Conservation (phyloP, 176 grass and related monocot species). For the Oryza nivara region DNA sequence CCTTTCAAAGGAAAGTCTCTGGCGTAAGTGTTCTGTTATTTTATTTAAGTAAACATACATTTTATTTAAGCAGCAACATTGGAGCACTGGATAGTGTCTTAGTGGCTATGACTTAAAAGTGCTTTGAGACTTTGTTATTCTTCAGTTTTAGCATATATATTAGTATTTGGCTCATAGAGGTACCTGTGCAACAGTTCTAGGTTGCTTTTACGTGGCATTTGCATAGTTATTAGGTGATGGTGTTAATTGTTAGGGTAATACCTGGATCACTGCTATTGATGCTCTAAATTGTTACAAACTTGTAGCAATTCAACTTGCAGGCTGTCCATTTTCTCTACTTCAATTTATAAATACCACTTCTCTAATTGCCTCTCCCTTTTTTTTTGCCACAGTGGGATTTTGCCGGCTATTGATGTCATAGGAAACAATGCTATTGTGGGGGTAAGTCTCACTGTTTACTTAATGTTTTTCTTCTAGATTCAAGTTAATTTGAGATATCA, state of each 20-base stretch:
- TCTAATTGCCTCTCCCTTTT: constrained; percentile 13
- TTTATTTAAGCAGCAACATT: neutral
- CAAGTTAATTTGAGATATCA: neutral
- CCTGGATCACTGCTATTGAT: constrained; percentile 6
- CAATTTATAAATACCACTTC: neutral
- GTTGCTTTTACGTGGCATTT: constrained; percentile 16
- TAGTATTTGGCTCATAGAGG: neutral
- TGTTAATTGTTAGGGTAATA: neutral
- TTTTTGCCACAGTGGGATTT: constrained; percentile 75
- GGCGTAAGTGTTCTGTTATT: constrained; percentile 68
- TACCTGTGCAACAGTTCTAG: neutral
- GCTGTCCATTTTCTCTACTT: neutral
- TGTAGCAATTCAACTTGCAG: neutral
- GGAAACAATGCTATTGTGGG: constrained; percentile 69
- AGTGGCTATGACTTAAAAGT: neutral
- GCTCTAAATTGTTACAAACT: constrained; percentile 1
- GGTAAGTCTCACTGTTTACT: constrained; percentile 36
- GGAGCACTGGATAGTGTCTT: neutral
- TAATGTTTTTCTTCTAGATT: too few relatives aligned
- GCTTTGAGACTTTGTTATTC: neutral
- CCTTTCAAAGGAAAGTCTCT: constrained; percentile 99
- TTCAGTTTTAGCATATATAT: constrained; percentile 1
- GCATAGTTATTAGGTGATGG: neutral
- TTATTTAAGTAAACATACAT: constrained; percentile 12
- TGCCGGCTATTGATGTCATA: constrained; percentile 86